Evolutionary conservation across 179 eudicot genomes (phyloP).

Genomic region (Silene vulgaris): DNA sequence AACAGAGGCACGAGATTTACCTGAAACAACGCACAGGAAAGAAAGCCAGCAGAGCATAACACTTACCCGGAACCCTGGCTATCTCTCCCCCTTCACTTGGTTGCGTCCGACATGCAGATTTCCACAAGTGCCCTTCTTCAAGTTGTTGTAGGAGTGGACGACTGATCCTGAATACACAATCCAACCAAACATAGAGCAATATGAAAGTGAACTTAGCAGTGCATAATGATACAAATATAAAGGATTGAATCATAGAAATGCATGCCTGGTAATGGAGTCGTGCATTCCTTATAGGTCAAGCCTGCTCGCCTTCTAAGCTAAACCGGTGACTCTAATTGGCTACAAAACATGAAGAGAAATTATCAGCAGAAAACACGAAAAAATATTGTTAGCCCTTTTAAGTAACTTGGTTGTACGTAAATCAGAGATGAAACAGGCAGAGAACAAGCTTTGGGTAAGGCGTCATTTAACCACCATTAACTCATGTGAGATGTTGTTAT

Average conservation of each 20-base stretch:
- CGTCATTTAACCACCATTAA: no score
- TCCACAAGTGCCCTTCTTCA: slow-evolving; percentile 5
- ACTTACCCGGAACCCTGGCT: slow-evolving; percentile 37
- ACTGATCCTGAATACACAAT: slow-evolving; percentile 24
- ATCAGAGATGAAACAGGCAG: not conserved
- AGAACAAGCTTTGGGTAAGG: not conserved
- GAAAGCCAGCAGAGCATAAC: slow-evolving; percentile 29
- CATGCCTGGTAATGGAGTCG: slow-evolving; percentile 29
- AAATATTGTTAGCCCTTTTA: not conserved
- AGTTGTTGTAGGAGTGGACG: slow-evolving; percentile 25
- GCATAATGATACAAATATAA: not conserved
- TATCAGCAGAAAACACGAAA: not conserved
- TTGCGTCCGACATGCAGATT: not conserved
- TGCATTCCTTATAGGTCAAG: slow-evolving; percentile 19
- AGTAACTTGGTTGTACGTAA: not conserved
- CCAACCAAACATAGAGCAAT: slow-evolving; percentile 18
- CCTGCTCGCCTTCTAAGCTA: slow-evolving; percentile 13
- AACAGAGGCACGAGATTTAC: slow-evolving; percentile 18
- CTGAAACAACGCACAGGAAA: slow-evolving; percentile 24
- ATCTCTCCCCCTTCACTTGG: slow-evolving; percentile 17
- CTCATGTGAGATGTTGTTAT: no score
- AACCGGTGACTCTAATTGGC: slow-evolving; percentile 32
- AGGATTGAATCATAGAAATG: not conserved
- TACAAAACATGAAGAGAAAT: slow-evolving; percentile 28
- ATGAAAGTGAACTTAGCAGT: slow-evolving; percentile 27